Conservation (phyloP, 208 protist genomes). For the Strigomonas galati region DNA sequence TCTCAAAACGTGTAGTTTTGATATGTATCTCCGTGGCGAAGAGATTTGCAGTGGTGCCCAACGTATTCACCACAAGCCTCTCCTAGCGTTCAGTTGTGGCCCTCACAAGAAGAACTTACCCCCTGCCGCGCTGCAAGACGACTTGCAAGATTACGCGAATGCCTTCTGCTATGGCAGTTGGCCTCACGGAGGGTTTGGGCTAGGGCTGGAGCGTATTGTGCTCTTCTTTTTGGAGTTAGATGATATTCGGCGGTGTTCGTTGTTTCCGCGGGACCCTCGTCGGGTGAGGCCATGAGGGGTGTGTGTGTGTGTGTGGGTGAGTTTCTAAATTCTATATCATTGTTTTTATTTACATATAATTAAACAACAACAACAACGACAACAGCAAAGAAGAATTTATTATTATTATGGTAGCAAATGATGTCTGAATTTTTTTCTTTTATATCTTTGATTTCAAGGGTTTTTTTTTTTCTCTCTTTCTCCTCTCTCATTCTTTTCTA, state of each 20-base stretch:
- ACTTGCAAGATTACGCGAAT: constrained; percentile 92
- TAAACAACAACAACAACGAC: neutral
- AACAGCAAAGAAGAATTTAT: neutral
- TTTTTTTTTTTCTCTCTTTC: neutral
- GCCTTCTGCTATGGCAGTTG: constrained; percentile 96
- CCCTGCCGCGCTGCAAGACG: constrained; percentile 30
- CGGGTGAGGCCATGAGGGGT: constrained; percentile 92
- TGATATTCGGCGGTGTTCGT: constrained; percentile 97
- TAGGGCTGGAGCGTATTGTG: constrained; percentile 98
- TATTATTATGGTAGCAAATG: neutral
- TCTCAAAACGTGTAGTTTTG: constrained; percentile 86
- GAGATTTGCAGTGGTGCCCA: constrained; percentile 99
- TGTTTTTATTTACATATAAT: too few species aligned
- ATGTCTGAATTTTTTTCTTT: neutral
- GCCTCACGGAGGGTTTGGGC: constrained; percentile 98
- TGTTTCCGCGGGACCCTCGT: constrained; percentile 98
- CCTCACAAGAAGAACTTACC: neutral
- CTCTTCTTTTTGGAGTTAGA: constrained; percentile 95
- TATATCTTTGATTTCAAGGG: neutral
- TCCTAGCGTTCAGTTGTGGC: neutral
- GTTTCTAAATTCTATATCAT: too few species aligned
- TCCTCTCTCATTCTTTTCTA: too few species aligned
- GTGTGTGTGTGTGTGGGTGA: too few species aligned
- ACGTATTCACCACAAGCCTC: constrained; percentile 92
- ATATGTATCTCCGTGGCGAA: constrained; percentile 99